Conservation (phyloP, 2,329 filamentous ascomycete genomes). For the Byssochlamys sp. region DNA sequence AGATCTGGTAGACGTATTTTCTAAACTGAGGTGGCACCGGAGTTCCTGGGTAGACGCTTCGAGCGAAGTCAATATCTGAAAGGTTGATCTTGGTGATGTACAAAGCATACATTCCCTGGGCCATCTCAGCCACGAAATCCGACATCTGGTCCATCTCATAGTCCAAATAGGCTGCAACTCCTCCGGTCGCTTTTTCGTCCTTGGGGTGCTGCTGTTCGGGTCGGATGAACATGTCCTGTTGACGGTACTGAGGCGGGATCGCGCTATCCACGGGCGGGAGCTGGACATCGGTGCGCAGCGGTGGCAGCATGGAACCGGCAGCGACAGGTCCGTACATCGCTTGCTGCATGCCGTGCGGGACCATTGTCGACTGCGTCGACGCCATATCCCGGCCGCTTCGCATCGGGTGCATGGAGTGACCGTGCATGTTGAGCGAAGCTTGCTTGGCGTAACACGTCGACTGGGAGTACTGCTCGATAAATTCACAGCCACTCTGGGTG, state of each 20-base stretch:
- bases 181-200: conserved; percentile 63
- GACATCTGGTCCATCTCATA: conserved; percentile 96
- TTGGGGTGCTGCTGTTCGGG: conserved; percentile 35
- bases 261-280: conserved; percentile 33
- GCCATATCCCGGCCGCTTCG: conserved; percentile 26
- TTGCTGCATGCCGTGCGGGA: conserved; percentile 17
- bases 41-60: conserved; percentile 54
- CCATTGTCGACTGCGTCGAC: conserved; percentile 14
- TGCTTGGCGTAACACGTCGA: conserved; percentile 32
- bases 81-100: conserved; percentile 47
- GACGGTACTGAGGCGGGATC: conserved; percentile 34
- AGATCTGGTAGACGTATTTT: conserved; percentile 83
- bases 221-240: conserved; percentile 29
- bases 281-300: conserved; percentile 31
- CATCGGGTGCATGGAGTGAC: conserved; percentile 19
- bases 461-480: conserved; percentile 39
- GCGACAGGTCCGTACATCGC: conserved; percentile 27
- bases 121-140: conserved; percentile 87
- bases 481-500: conserved; percentile 35
- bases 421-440: conserved; percentile 24
- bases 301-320: conserved; percentile 29
- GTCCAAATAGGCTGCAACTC: conserved; percentile 86
- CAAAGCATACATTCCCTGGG: conserved; percentile 59
- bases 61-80: conserved; percentile 53
- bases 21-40: conserved; percentile 64